Percentiles rank a stretch among this genome's conserved stretches.
These are phyloP conservation scores for Fraxinus greggii DNA, from an alignment of 305 asterid genomes.

Conservation along the genomic window DNA sequence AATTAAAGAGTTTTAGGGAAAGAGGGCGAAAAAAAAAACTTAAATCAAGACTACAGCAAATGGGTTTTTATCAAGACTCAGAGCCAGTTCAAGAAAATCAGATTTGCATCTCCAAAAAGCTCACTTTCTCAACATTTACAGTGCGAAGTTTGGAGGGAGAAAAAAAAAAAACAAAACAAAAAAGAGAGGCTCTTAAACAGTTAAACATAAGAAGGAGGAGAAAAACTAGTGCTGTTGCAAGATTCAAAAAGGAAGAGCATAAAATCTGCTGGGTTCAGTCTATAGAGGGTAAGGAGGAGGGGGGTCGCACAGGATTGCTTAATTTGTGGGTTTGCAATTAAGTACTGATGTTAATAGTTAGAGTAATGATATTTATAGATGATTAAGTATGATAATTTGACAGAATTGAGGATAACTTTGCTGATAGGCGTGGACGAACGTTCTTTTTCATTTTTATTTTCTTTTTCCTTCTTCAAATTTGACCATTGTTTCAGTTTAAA, in stretches of 20 bases:
- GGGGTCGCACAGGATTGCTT: constrained; percentile 48
- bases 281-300: constrained; percentile 23
- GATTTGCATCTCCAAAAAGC: constrained; percentile 19
- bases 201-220: constrained; percentile 21
- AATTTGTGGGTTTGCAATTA: constrained; percentile 35
- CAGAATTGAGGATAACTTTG: background rate
- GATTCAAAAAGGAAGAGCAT: constrained; percentile 34
- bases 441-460: background rate
- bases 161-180: background rate
- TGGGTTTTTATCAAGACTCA: constrained; percentile 40
- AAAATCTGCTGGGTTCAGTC: constrained; percentile 25
- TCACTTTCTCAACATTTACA: constrained; percentile 9
- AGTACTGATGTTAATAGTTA: background rate
- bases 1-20: background rate
- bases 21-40: background rate
- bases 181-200: constrained; percentile 11
- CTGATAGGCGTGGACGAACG: background rate
- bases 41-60: background rate
- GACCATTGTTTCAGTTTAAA: background rate
- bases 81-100: constrained; percentile 13
- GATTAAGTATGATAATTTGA: background rate
- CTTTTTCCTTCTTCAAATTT: background rate
- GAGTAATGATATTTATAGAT: background rate
- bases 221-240: constrained; percentile 29
- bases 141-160: background rate